phyloP scores from a whole-genome alignment of 441 rosid species.

The Adansonia gregorii region DNA sequence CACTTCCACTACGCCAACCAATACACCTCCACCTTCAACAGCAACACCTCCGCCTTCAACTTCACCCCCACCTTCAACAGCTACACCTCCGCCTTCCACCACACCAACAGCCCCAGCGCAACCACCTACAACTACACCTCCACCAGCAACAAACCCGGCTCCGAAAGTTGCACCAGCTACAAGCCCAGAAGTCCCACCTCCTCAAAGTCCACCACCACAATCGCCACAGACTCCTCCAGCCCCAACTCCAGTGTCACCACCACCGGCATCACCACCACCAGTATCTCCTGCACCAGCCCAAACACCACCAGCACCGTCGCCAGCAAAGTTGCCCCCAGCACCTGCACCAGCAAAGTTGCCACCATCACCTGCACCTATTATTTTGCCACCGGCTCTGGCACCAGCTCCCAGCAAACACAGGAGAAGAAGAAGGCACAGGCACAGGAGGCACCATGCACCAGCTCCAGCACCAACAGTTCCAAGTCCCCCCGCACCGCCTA shows the following conservation, averaged over 20 bases:
- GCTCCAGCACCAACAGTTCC: constrained; percentile 74
- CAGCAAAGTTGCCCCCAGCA: constrained; percentile 43
- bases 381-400: constrained; percentile 59
- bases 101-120: constrained; percentile 34
- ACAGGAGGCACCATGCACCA: constrained; percentile 77
- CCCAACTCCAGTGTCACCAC: constrained; percentile 45
- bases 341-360: constrained; percentile 42
- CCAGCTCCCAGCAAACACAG: constrained; percentile 79
- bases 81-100: constrained; percentile 39
- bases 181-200: constrained; percentile 45
- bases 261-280: constrained; percentile 40
- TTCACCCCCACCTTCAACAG: constrained; percentile 33
- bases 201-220: constrained; percentile 47
- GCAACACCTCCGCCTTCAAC: constrained; percentile 36
- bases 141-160: constrained; percentile 38
- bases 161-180: constrained; percentile 66
- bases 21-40: constrained; percentile 30
- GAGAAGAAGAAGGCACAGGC: constrained; percentile 64
- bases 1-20: constrained; percentile 39
- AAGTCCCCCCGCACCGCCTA: constrained; percentile 91
- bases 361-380: constrained; percentile 53
- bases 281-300: constrained; percentile 49
- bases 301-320: constrained; percentile 36
- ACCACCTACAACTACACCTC: constrained; percentile 36
- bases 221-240: constrained; percentile 58